Base-by-base conservation (phyloP, 192 early-diverging fungal species). In the Backusella tuberculispora region DNA sequence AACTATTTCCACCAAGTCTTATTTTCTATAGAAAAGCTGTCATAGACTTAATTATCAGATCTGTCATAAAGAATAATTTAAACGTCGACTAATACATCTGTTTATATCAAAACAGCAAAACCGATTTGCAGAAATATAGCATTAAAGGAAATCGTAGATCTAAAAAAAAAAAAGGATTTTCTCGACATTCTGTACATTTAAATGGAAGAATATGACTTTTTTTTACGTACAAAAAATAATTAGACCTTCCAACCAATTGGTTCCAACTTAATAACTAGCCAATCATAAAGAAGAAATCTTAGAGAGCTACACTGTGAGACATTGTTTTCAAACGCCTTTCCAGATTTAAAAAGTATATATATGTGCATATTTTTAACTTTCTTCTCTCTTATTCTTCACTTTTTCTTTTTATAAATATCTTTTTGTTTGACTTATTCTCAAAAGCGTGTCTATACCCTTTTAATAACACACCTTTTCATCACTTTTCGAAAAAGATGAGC, bases 191-290 rank as follows among this genome's bases (percentile, higher is more conserved):
- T 60, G 19, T 5, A 53, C 9, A 60, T 17, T 53, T 53, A 7
- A 26, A 24, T 26, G 53, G 10, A 19, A 24, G 21, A 60, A 8
- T 60, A 24, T 19, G 53, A 60, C 53, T 60, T 26, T 24, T 8
- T 24, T 60, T 60, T 60, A 60, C 53, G 53, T 60, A 60, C 53
- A 60, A 60, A 60, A 60, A 60, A 60, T 60, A 60, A 26, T 60
- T 60, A 60, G 53, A 24, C 5, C 53, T 60, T 60, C 26, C 21
- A 24, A 60, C 29, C 29, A 34, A 60, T 60, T 60, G 26, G 53
- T 60, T 60, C 19, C 21, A 19, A 21, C 24, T 60, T 12, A 60
- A 60, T 60, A 24, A 60, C 4, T 60, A 24, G 21, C 53, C 53
- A 60, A 60, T 60, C 53, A 60, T 60, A 60, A 9, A 29, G 3